Evolutionary conservation across 2,329 filamentous ascomycete genomes (phyloP).

Genomic region (Lasiodiplodia sp.): DNA sequence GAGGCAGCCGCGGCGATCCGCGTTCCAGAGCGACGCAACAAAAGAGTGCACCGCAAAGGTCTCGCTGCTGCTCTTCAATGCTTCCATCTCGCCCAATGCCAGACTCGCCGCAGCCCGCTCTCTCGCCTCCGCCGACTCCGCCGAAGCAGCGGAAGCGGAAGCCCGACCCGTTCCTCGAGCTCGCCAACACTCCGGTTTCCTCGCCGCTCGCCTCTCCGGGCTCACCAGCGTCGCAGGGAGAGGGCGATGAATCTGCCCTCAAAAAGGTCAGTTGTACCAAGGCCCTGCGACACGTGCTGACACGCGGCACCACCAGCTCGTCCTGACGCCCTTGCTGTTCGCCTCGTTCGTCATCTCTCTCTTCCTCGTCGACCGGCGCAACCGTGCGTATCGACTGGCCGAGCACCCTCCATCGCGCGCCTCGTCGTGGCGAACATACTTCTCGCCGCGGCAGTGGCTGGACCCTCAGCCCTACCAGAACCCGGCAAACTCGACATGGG

Average conservation of each 20-base stretch:
- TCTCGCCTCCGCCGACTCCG: neutral
- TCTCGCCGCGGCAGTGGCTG: conserved; percentile 45
- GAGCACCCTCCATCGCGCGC: conserved; percentile 40
- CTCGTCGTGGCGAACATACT: conserved; percentile 49
- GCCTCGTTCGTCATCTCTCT: conserved; percentile 71
- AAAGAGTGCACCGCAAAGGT: neutral
- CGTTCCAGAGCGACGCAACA: neutral
- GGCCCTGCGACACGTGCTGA: neutral
- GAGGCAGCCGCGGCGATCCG: neutral
- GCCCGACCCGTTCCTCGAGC: conserved; percentile 42
- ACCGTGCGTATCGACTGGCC: conserved; percentile 57
- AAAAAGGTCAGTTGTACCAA: conserved; percentile 35
- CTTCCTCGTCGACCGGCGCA: conserved; percentile 66
- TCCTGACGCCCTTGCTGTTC: conserved; percentile 71
- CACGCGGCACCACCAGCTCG: conserved; percentile 38
- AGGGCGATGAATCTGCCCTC: conserved; percentile 37
- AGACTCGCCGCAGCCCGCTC: neutral
- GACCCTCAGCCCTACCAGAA: conserved; percentile 56
- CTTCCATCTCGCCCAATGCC: neutral
- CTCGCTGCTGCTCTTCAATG: neutral
- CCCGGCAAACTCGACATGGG: conserved; percentile 40
- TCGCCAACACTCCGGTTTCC: conserved; percentile 37
- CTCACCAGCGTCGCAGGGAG: conserved; percentile 30
- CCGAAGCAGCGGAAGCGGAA: conserved; percentile 24
- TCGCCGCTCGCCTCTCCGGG: conserved; percentile 38